Evolutionary conservation across 1,284 basidiomycete species (phyloP), one percentile per base, ranked within the genome.

Genomic region (Meripilus lineatus): DNA sequence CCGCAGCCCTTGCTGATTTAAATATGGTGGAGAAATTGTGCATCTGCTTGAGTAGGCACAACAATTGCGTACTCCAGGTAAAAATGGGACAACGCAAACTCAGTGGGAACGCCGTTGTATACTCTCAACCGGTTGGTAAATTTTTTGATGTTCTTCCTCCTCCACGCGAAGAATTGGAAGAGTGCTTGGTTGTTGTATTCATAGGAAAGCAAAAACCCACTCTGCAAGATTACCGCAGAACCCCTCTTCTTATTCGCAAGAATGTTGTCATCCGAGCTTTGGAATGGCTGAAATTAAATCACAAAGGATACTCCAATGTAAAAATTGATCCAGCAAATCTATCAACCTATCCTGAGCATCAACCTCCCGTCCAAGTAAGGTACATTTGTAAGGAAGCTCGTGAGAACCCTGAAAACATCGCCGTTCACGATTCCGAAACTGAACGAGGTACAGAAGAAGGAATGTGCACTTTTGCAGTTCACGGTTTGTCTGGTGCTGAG

Each of bases 201-300:
- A 58, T 62, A 13, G 67, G 68, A 2, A 54, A 58, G 8, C 44
- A 28, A 38, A 38, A 48, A 11, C 68, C 68, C 1, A 65, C 59
- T 11, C 34, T 47, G 18, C 55, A 59, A 6, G 66, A 69, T n/a
- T 57, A 61, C 7, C 57, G 58, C 28, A 28, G 63, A 4, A 64
- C 62, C 17, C 69, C 69, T 13, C 50, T 70, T 23, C 42, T 70
- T 1, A 63, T 71, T 1, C 23, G 62, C 0, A 22, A 54, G 15
- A 50, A 55, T 15, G 50, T 54, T 32, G 63, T 71, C 1, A 23
- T 28, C 6, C 35, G 36, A 3, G 69, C 66, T 0, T 45, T 71
- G 6, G 49, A 65, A 36, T 70, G 67, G 68, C 48, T 71, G 8
- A 61, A 57, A 38, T 32, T 67, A 0, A 71, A 71, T 48, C 64